These are phyloP conservation scores for Blepharisma stoltei DNA, from an alignment of 73 alveolate genomes.

Conservation along the genomic window DNA sequence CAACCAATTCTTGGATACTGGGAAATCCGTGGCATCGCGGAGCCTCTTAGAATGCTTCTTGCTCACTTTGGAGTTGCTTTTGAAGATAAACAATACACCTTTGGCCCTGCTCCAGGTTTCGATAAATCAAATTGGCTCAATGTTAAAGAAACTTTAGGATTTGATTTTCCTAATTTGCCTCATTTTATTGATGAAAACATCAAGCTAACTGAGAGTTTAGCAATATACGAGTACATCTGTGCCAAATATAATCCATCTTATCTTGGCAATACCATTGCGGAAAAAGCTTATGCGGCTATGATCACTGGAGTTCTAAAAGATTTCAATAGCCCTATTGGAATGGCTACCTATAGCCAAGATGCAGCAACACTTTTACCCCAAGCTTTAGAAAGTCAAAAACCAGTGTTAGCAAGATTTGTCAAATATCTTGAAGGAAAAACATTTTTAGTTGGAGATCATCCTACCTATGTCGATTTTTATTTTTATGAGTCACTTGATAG, in stretches of 20 bases:
- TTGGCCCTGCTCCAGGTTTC: constrained; percentile 41
- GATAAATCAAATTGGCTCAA: constrained; percentile 13
- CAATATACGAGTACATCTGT: constrained; percentile 38
- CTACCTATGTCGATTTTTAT: constrained; percentile 29
- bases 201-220: constrained; percentile 33
- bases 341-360: background rate
- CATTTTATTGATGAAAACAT: constrained; percentile 40
- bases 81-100: constrained; percentile 27
- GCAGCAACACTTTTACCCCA: constrained; percentile 20
- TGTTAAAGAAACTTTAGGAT: constrained; percentile 24
- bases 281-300: constrained; percentile 19
- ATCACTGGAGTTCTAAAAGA: constrained; percentile 37
- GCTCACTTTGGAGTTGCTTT: constrained; percentile 37
- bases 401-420: constrained; percentile 19
- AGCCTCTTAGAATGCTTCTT: constrained; percentile 37
- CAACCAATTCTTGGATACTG: constrained; percentile 43
- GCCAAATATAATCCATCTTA: constrained; percentile 32
- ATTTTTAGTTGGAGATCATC: constrained; percentile 35
- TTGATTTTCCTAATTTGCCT: constrained; percentile 39
- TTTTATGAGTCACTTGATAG: constrained; percentile 36
- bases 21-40: constrained; percentile 48
- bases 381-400: background rate
- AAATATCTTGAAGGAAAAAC: constrained; percentile 28
- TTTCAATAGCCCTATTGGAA: background rate
- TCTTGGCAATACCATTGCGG: constrained; percentile 37